Evolutionary conservation across 2,329 filamentous ascomycete species (phyloP), one percentile per base, ranked within the genome.

Genomic region (Xylariaceae sp.): DNA sequence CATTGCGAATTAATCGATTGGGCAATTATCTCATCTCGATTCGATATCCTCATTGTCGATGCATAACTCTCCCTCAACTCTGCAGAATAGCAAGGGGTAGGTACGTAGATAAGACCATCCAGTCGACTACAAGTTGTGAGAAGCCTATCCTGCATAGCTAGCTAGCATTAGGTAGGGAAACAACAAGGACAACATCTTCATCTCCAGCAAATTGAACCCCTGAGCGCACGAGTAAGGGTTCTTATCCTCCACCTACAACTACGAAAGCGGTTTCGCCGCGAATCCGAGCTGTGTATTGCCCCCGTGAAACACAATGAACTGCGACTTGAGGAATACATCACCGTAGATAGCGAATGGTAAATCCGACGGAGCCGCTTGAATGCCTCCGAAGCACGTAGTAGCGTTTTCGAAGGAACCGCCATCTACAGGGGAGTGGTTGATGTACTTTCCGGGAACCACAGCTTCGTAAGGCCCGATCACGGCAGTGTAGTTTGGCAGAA

Each of bases 251-350:
- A 45, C 42, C 42, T 55, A 42, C n/a, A 34, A 49, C n/a, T n/a
- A n/a, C 61, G 52, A 65, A 39, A 66, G 45, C 3, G 66, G 62
- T 64, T 76, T 78, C 5, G 69, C 65, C 55, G 80, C 80, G 62
- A 82, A 80, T 8, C 80, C 80, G 39, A 83, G 69, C 63, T 74
- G 71, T 53, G 71, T 71, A 5, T 76, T 75, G 2, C 76, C 73
- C 2, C 75, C 72, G 67, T 87, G 81, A 65, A 87, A 88, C 42
- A 89, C 80, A 39, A 84, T 84, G 67, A 86, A 89, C 69, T 87
- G 83, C 65, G 79, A 79, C 81, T 89, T 89, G 57, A 89, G 77
- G 76, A 89, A 88, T 64, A 87, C 78, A 65, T 89, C 86, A 9
- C 87, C 87, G 62, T 88, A 86, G 68, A 90, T 89, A 60, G 78